Conservation (phyloP, 192 early-diverging fungal species). For the Funneliformis geosporum region DNA sequence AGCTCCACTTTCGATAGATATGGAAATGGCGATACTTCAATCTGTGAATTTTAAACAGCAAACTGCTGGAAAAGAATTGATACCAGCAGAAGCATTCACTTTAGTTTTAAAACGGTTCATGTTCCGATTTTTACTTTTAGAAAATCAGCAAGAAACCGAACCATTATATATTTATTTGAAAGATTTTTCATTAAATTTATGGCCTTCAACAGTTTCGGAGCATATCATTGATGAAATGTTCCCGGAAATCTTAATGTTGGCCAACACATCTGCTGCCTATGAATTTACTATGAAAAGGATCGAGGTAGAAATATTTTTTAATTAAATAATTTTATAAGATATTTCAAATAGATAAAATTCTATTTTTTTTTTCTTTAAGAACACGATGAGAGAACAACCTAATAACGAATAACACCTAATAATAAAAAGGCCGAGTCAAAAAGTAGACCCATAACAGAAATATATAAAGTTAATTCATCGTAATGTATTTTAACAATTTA, state of each 20-base stretch:
- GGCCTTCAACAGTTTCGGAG: neutral
- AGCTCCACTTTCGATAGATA: neutral
- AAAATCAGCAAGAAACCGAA: neutral
- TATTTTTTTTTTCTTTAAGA: too few species aligned
- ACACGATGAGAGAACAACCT: too few species aligned
- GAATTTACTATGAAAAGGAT: neutral
- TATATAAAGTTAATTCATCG: too few species aligned
- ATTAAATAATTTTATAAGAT: neutral
- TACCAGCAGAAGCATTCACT: conserved; percentile 4
- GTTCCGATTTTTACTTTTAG: neutral
- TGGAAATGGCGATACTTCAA: neutral
- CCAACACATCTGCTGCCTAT: neutral
- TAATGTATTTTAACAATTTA: too few species aligned
- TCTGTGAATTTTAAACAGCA: neutral
- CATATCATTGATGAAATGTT: neutral
- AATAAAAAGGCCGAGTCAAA: too few species aligned
- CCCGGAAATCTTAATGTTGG: neutral
- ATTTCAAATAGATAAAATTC: too few species aligned
- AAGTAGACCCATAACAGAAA: too few species aligned
- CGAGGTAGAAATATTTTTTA: neutral
- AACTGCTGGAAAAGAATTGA: neutral
- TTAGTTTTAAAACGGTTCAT: conserved; percentile 10
- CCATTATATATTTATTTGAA: neutral
- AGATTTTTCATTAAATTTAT: neutral
- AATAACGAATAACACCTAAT: too few species aligned